Evolutionary conservation across 1,139 yeast genomes (phyloP).

Genomic region (Geotrichum restrictum): DNA sequence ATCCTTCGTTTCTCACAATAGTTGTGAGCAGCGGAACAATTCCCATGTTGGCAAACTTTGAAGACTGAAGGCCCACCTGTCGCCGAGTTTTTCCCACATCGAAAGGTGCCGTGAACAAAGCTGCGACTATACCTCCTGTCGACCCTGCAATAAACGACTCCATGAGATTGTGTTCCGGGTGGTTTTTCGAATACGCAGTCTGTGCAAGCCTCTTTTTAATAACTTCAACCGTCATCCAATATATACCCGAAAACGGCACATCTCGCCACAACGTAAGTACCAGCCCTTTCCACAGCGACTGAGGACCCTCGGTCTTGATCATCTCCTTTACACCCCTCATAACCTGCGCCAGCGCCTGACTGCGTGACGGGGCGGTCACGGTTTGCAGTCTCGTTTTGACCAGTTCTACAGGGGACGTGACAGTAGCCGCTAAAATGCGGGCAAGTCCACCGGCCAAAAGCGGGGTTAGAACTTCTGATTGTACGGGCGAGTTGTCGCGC

Average conservation of each 20-base stretch:
- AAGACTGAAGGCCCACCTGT: conserved; percentile 53
- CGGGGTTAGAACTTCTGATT: conserved; percentile 57
- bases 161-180: conserved; percentile 52
- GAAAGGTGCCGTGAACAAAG: conserved; percentile 84
- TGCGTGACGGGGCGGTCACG: conserved; percentile 39
- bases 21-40: conserved; percentile 64
- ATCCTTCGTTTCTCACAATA: conserved; percentile 69
- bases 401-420: conserved; percentile 81
- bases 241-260: conserved; percentile 92
- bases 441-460: conserved; percentile 82
- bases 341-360: conserved; percentile 39
- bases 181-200: conserved; percentile 27
- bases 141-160: conserved; percentile 83
- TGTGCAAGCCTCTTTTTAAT: conserved; percentile 29
- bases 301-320: conserved; percentile 53
- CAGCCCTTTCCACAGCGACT: conserved; percentile 74
- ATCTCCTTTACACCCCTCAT: conserved; percentile 55
- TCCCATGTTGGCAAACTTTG: conserved; percentile 33
- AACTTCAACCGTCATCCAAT: conserved; percentile 67
- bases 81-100: conserved; percentile 94
- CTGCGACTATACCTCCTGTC: conserved; percentile 78
- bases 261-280: conserved; percentile 91
- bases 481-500: conserved; percentile 66
- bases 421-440: conserved; percentile 75
- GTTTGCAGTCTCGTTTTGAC: conserved; percentile 85